Base-by-base conservation (phyloP, 139 green algal genomes). In the Zygnema cylindricum region DNA sequence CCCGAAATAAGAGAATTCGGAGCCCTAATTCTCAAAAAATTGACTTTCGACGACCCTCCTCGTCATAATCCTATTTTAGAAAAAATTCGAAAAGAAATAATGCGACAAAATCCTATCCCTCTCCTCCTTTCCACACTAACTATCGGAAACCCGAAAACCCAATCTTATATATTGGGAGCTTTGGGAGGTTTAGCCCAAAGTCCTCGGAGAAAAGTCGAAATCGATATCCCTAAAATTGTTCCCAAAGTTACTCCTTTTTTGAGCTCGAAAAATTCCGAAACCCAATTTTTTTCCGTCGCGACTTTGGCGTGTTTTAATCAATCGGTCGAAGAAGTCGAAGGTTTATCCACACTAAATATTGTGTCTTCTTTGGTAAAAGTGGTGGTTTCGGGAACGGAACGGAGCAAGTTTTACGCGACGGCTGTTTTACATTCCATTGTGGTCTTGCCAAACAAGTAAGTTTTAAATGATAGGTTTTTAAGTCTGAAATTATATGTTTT, bases 131-230 rank as follows among this genome's bases (percentile, higher is more conserved):
- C 36, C 11, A 7, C 3, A 7, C 16, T 79, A 11, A 54, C 3
- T 25, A 16, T 3, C 16, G 36, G 36, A 3, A 54, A 41, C 71
- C 71, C 36, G 36, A 16, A 79, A 16, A 16, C 7, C 16, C 71
- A 16, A 41, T 7, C 71, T 11, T 16, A 79, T 43, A 16, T 16
- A 54, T 11, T 79, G 3, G 71, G 71, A 7, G 71, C 71, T 41
- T 43, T 79, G 36, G 71, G 36, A 16, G 71, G 71, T 3, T 11
- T 79, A 40, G 71, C 38, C 11, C 71, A 79, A 43, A 79, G 71
- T 16, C 38, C 71, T 41, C 36, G 71, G 7, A 43, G 38, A n/a
- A 41, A n/a, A 23, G 71, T 79, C 36, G 36, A 7, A 25, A 79
- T 79, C 16, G 21, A 43, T 41, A 16, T 43, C 7, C 3, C 11